phyloP scores from a whole-genome alignment of 129 eudicot genomes.

The Pulicaria dysenterica region DNA sequence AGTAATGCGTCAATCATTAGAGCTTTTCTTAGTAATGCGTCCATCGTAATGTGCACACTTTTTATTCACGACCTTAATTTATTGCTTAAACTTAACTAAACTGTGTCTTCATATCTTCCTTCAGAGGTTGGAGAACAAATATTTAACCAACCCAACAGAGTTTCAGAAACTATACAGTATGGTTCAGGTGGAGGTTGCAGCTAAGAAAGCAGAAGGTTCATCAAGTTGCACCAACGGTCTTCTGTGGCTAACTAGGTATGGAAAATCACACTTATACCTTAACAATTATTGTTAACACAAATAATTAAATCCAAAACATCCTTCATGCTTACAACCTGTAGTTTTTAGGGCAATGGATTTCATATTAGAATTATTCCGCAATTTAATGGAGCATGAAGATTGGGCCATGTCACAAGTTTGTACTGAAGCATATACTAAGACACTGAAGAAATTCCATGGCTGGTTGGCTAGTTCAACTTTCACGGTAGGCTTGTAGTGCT shows the following conservation, averaged over 20 bases:
- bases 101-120: background rate
- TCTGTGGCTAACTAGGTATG: constrained; percentile 88
- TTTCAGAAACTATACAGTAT: constrained; percentile 73
- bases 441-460: constrained; percentile 91
- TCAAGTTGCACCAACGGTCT: constrained; percentile 93
- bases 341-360: constrained; percentile 86
- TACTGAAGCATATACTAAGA: constrained; percentile 78
- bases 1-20: too few relatives aligned
- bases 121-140: constrained; percentile 81
- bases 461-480: constrained; percentile 94
- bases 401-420: constrained; percentile 81
- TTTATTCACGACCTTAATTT: background rate
- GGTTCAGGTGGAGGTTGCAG: constrained; percentile 81
- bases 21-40: background rate
- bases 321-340: constrained; percentile 17
- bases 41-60: background rate
- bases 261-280: background rate
- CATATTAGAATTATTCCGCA: constrained; percentile 65
- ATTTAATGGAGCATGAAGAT: constrained; percentile 67
- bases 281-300: background rate
- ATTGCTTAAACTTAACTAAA: constrained; percentile 3
- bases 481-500: constrained; percentile 42
- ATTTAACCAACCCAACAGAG: constrained; percentile 60
- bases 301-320: background rate
- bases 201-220: constrained; percentile 67